A percentile compares a stretch with the other conserved stretches of the same genome.
These are phyloP conservation scores for Cadophora gregata DNA, from an alignment of 2,329 filamentous ascomycete genomes.

Conservation along the genomic window DNA sequence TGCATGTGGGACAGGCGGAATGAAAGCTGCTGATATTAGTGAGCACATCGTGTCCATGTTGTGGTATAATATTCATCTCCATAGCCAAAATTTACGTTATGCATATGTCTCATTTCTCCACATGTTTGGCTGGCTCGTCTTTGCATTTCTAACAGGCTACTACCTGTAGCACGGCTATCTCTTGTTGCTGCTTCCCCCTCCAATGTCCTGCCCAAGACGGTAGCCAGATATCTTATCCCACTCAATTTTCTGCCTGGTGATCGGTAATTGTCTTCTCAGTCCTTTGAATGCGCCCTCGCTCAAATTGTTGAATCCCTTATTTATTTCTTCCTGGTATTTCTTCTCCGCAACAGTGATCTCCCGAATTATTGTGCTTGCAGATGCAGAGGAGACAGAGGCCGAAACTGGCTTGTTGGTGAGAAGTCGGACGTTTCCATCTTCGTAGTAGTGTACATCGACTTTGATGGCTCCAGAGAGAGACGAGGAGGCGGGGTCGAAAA, in stretches of 20 bases:
- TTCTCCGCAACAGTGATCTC: constrained; percentile 83
- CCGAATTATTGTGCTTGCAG: constrained; percentile 66
- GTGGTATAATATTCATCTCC: too few species aligned
- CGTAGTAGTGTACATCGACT: constrained; percentile 98
- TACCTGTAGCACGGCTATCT: constrained; percentile 47
- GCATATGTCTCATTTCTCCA: not conserved
- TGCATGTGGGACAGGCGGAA: not conserved
- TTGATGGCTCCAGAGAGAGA: constrained; percentile 80
- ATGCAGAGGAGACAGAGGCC: constrained; percentile 63
- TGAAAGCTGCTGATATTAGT: not conserved
- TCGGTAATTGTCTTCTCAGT: constrained; percentile 87
- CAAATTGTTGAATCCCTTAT: constrained; percentile 84
- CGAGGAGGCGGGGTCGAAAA: constrained; percentile 72
- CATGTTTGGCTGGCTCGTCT: not conserved
- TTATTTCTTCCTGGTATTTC: constrained; percentile 95
- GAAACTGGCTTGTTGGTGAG: constrained; percentile 82
- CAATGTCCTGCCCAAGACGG: constrained; percentile 80
- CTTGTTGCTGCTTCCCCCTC: constrained; percentile 64
- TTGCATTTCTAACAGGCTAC: constrained; percentile 22
- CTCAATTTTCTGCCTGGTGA: constrained; percentile 98
- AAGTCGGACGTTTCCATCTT: constrained; percentile 96
- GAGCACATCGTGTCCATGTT: too few species aligned
- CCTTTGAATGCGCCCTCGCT: constrained; percentile 97
- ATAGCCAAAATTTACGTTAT: too few species aligned
- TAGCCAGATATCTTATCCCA: constrained; percentile 99